Evolutionary conservation across 2,329 filamentous ascomycete genomes (phyloP).

Genomic region (Ophiostoma tasmaniense): DNA sequence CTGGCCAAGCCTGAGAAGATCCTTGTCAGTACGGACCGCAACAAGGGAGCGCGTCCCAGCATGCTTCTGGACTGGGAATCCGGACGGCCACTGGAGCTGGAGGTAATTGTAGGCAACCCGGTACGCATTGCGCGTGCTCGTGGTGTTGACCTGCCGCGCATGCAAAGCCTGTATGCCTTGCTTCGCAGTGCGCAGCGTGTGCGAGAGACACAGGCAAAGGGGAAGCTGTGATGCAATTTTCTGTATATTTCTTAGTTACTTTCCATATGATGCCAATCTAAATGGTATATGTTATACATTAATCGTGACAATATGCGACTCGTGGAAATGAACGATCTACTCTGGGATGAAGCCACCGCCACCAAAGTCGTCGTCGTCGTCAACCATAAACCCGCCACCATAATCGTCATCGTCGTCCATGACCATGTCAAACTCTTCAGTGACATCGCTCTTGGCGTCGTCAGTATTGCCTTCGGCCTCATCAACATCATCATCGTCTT

Average conservation of each 20-base stretch:
- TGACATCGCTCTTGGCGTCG: constrained; percentile 25
- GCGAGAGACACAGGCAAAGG: constrained; percentile 33
- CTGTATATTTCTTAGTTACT: background rate
- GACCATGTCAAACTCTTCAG: constrained; percentile 27
- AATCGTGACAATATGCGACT: background rate
- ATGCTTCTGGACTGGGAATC: constrained; percentile 66
- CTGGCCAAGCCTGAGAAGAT: constrained; percentile 57
- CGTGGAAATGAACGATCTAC: background rate
- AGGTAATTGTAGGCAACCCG: constrained; percentile 65
- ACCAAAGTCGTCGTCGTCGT: constrained; percentile 8
- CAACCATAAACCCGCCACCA: constrained; percentile 26
- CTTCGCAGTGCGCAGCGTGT: constrained; percentile 52
- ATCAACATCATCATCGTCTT: background rate
- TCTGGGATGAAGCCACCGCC: constrained; percentile 14
- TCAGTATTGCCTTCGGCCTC: constrained; percentile 11
- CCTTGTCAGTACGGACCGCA: constrained; percentile 53
- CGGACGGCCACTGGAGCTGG: constrained; percentile 58
- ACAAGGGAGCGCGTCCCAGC: constrained; percentile 54
- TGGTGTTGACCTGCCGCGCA: constrained; percentile 55
- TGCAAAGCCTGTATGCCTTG: constrained; percentile 60
- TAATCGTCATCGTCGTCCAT: constrained; percentile 26
- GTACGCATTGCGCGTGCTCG: constrained; percentile 54
- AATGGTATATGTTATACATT: background rate
- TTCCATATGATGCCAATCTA: background rate
- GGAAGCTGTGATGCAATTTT: constrained; percentile 29